A percentile compares a stretch with the other conserved stretches of the same genome.
phyloP scores from a whole-genome alignment of 345 rosid species.

The Euphorbia lathyris region DNA sequence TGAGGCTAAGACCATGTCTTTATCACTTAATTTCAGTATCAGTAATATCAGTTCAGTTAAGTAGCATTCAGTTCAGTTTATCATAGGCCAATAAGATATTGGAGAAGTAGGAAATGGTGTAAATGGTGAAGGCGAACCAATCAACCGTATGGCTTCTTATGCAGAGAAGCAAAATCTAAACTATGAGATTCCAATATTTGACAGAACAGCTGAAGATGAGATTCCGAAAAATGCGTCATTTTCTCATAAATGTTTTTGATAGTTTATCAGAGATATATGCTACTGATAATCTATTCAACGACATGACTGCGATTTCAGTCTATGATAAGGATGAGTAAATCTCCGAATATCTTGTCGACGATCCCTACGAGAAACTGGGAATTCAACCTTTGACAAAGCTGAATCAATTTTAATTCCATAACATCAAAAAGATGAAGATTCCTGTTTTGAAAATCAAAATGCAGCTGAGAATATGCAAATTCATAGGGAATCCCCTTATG shows the following conservation, averaged over 20 bases:
- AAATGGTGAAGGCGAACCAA: background rate
- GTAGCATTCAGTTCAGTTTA: too few relatives aligned
- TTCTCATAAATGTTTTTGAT: background rate
- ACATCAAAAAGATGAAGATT: too few relatives aligned
- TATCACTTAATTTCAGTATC: too few relatives aligned
- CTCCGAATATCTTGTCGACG: background rate
- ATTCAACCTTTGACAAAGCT: background rate
- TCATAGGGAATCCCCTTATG: too few relatives aligned
- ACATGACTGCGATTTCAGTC: too few relatives aligned
- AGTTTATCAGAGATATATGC: background rate
- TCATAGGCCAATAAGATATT: slow-evolving; percentile 49
- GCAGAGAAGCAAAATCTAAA: slow-evolving; percentile 1
- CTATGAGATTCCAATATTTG: background rate
- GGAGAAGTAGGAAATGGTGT: slow-evolving; percentile 38
- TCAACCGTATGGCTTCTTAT: background rate
- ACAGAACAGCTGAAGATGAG: background rate
- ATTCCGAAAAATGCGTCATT: background rate
- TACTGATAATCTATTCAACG: too few relatives aligned
- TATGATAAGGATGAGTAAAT: background rate
- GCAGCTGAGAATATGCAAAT: background rate
- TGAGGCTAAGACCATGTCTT: too few relatives aligned
- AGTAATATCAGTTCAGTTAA: too few relatives aligned
- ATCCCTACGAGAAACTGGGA: background rate
- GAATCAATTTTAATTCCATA: background rate
- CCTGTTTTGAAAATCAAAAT: background rate